Evolutionary conservation across 202 grass and related monocot species (phyloP), one percentile per base, ranked within the genome.

Genomic region (Carex arenaria): DNA sequence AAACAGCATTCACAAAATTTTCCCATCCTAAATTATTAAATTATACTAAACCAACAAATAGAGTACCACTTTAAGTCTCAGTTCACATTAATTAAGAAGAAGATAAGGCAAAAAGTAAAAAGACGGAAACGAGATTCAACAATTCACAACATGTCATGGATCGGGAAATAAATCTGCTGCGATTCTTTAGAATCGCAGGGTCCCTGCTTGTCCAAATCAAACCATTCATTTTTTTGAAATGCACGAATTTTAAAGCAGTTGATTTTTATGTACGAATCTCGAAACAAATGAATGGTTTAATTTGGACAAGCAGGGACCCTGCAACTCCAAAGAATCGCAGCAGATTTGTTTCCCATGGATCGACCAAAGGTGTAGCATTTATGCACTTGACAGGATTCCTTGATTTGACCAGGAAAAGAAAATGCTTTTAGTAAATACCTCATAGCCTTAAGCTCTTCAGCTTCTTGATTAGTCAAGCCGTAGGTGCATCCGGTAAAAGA

Each of bases 401-500:
- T 61, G 31, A 80, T 34, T 80, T 38, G 5, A 36, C 31, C 20
- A 20, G 51, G 20, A 42, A 86, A 56, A 11, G 40, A 38, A 62
- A 43, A 80, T 10, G 19, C 42, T 80, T 82, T 49, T 47, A 45
- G 36, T 78, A 63, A 47, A 38, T 84, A 93, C 95, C 95, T 87
- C 93, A 98, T 88, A 78, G 89, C 80, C 92, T 77, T 90, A 69
- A 98, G 80, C 62, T 98, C 93, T 47, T 92, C 90, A 69, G 88
- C 91, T 95, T 98, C 92, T 0, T 52, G 85, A 67, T 92, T 82
- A 88, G 80, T 88, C 78, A 98, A 80, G 79, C 88, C 88, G 52
- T 88, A 89, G 54, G 91, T 95, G 74, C 95, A 98, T 18, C 93
- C 95, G 0, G 92, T 98, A 85, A 98, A 98, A 79, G 95, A 91